Evolutionary conservation across 1,139 yeast genomes (phyloP), one percentile per base, ranked within the genome.

Genomic region (Sugiyamaella xylanicola): DNA sequence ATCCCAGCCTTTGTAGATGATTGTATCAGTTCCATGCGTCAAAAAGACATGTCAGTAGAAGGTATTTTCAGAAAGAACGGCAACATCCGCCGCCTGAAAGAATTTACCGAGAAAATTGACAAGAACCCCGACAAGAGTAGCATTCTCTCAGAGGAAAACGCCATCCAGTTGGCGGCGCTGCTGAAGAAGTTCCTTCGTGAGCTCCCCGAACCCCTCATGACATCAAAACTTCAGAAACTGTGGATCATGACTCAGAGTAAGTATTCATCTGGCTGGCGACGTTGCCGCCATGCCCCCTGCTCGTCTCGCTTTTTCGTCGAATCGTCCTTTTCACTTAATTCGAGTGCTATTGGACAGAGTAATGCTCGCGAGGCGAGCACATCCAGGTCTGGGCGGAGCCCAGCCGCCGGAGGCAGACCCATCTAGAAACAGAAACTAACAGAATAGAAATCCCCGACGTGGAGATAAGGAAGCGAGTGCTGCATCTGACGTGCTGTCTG

Each of bases 1-100:
- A 87, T 95, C 45, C 99, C 99, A 0, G 81, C 89, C 52, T 78
- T 95, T 46, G 79, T 95, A 53, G 98, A 93, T 67, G 98, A 93
- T 66, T 76, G 92, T 16, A 82, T 95, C 47, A 82, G 83, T 49
- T 89, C 96, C 0, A 82, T 95, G 75, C 82, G 89, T 57, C 95
- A 88, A 57, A 90, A 89, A 77, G 98, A 93, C 73, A 86, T 95
- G 89, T 88, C 97, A 2, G 93, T 91, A 19, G 99, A 93, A 72
- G 99, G 99, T 57, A 87, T 95, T 8, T 95, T 95, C 77, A 81
- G 99, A 66, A 87, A 92, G 68, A 95, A 95, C 69, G 99, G 99
- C 67, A 95, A 95, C 67, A 93, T 95, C 66, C 85, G 92, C 65
- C 81, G 88, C 48, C 76, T 93, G 52, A 83, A 87, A 62, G 90